Base-by-base conservation (phyloP, 164 flowering plant genomes). In the Stephania yunnanensis region DNA sequence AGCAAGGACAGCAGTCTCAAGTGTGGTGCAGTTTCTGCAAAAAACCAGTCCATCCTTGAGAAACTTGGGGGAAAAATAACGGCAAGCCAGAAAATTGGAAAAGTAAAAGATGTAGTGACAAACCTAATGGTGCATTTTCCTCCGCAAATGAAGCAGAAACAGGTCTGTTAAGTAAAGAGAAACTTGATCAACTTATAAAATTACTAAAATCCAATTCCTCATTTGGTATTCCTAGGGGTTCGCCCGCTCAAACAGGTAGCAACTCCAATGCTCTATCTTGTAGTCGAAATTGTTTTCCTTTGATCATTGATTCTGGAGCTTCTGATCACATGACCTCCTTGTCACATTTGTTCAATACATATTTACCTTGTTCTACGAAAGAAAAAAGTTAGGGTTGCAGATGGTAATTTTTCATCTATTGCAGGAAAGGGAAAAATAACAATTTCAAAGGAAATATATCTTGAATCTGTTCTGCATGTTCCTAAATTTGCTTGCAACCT, bases 51-150 rank as follows among this genome's bases (percentile, higher is more conserved):
- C 65, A 77, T 48, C 72, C 79, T 50, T 31, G 52, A 5, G 71
- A 71, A 13, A 77, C 70, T 8, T 65, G 74, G n/a, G 71, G 75
- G 71, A 65, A 71, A 48, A 20, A 71, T 22, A 66, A 71, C 7
- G 71, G 71, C 2, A 71, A 77, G 7, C 79, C 66, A 29, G 74
- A 75, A 64, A 71, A 77, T 66, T 72, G 66, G 66, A 71, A 77
- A 66, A 20, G 45, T 7, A 15, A 20, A 0, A 45, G 42, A 10
- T 10, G 31, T 2, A 13, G 42, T 36, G 42, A 19, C 1, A 10
- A 13, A 50, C 15, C 55, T 11, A 46, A 30, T 58, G 0, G 50
- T 8, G 3, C 61, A 6, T 46, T 9, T 30, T 25, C 61, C 9
- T 66, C 55, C 12, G 1, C 9, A 9, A 50, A 50, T 50, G 55